Conservation (phyloP, 257 asterid genomes). For the Ligustrum vulgare region DNA sequence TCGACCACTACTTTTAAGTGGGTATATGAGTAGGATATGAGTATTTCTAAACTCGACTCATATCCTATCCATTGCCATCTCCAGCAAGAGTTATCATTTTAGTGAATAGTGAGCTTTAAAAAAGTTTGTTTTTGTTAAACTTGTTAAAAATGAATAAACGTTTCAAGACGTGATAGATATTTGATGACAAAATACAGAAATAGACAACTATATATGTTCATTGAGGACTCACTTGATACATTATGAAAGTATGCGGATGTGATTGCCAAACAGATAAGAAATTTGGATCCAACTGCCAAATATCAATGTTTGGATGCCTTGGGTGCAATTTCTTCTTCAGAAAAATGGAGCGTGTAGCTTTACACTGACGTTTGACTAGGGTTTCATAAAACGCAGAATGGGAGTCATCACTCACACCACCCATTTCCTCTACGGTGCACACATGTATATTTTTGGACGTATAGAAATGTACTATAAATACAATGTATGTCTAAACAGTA, state of each 20-base stretch:
- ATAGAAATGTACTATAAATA: slow-evolving; percentile 17
- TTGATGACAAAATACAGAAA: neutral
- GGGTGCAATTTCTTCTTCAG: neutral
- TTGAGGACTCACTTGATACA: neutral
- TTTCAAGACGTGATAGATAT: too few relatives aligned
- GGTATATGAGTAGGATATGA: too few relatives aligned
- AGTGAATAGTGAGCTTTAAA: too few relatives aligned
- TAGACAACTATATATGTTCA: neutral
- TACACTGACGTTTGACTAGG: slow-evolving; percentile 40
- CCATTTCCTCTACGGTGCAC: neutral
- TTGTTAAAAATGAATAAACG: too few relatives aligned
- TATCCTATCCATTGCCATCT: too few relatives aligned
- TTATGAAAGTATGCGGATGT: neutral
- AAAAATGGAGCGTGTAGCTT: slow-evolving; percentile 21
- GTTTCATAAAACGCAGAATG: slow-evolving; percentile 36
- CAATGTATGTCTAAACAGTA: slow-evolving; percentile 29
- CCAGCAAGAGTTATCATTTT: too few relatives aligned
- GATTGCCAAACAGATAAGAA: neutral
- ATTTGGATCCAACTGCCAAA: neutral
- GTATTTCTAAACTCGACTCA: too few relatives aligned
- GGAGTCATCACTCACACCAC: slow-evolving; percentile 39
- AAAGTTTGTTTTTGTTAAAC: too few relatives aligned
- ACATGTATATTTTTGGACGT: slow-evolving; percentile 20
- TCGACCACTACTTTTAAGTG: too few relatives aligned
- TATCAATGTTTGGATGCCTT: neutral